Evolutionary conservation across 2,329 filamentous ascomycete species (phyloP).

Genomic region (Atkinsonella hypoxylon): DNA sequence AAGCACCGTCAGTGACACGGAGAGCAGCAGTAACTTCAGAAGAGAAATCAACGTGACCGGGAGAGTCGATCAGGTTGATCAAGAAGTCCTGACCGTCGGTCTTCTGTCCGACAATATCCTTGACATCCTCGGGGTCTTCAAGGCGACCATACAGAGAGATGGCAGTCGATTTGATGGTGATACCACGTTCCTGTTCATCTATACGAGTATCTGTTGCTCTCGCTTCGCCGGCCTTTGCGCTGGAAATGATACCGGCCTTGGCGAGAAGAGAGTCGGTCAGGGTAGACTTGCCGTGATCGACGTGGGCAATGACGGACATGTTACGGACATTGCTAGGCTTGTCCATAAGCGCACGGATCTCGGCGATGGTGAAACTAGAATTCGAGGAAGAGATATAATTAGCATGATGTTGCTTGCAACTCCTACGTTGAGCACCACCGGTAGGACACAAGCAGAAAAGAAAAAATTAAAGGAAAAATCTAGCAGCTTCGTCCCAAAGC

Average conservation of each 20-base stretch:
- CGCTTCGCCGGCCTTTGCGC: slow-evolving; percentile 89
- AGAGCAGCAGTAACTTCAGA: slow-evolving; percentile 98
- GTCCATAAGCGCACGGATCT: slow-evolving; percentile 71
- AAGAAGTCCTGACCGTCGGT: slow-evolving; percentile 92
- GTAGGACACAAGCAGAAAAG: background rate
- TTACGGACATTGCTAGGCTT: slow-evolving; percentile 70
- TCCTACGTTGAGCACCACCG: background rate
- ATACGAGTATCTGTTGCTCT: slow-evolving; percentile 94
- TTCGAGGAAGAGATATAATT: slow-evolving; percentile 10
- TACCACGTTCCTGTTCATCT: slow-evolving; percentile 99
- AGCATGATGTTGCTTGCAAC: background rate
- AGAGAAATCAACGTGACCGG: slow-evolving; percentile 99
- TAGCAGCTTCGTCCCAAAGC: background rate
- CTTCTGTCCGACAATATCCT: slow-evolving; percentile 84
- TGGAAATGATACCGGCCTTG: slow-evolving; percentile 98
- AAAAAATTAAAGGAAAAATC: background rate
- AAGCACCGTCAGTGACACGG: slow-evolving; percentile 98
- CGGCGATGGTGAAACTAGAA: slow-evolving; percentile 92
- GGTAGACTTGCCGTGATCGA: slow-evolving; percentile 99
- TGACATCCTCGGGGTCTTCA: slow-evolving; percentile 70
- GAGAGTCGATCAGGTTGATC: slow-evolving; percentile 99
- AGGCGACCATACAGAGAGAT: slow-evolving; percentile 94
- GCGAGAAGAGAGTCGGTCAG: slow-evolving; percentile 98
- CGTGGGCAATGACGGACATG: slow-evolving; percentile 99
- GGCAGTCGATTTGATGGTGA: slow-evolving; percentile 99